These are phyloP conservation scores for Talaromyces rugulosus DNA, from an alignment of 2,329 filamentous ascomycete species.

Conservation along the genomic window DNA sequence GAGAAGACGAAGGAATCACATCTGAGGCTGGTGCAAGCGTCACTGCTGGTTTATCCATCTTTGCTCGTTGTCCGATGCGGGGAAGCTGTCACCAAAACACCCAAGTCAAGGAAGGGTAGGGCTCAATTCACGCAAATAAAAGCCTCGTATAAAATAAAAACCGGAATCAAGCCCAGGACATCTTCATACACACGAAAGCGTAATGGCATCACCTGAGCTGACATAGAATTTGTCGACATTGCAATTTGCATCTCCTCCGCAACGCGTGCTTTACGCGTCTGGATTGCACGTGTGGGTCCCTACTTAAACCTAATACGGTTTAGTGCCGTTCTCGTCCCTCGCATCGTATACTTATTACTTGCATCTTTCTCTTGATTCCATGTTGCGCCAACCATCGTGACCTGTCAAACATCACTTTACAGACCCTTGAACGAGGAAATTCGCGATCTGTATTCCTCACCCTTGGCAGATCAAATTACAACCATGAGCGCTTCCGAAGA, in stretches of 20 bases:
- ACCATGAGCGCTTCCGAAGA: constrained; percentile 15
- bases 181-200: not conserved
- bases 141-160: not conserved
- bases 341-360: not conserved
- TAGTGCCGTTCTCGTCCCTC: not conserved
- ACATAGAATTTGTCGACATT: not conserved
- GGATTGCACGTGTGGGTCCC: not conserved
- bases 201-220: not conserved
- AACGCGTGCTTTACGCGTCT: not conserved
- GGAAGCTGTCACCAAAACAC: not conserved
- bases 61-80: constrained; percentile 4
- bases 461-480: not conserved
- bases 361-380: not conserved
- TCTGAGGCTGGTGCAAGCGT: constrained; percentile 35
- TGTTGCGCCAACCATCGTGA: not conserved
- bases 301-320: not conserved
- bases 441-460: not conserved
- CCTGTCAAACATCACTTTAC: not conserved
- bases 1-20: constrained; percentile 79
- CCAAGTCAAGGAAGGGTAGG: not conserved
- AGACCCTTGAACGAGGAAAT: not conserved
- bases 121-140: not conserved
- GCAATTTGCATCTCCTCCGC: not conserved
- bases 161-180: not conserved
- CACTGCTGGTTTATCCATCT: constrained; percentile 23